These are phyloP conservation scores for Xylaria telfairii DNA, from an alignment of 495 filamentous ascomycete genomes.

Conservation along the genomic window DNA sequence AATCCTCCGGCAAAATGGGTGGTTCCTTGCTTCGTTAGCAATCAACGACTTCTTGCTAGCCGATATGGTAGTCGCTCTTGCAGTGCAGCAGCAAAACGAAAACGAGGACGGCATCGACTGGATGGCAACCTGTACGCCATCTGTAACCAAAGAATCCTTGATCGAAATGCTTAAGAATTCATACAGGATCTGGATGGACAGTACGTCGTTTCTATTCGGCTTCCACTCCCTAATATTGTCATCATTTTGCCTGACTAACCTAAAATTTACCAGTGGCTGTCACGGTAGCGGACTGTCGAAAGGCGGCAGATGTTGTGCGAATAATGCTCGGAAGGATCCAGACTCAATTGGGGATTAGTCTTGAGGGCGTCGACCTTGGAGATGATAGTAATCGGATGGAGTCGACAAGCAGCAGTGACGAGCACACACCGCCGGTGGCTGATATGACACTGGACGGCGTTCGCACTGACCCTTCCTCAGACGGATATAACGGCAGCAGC, in stretches of 20 bases:
- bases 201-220: constrained; percentile 24
- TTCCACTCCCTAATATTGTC: not conserved
- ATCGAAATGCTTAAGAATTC: constrained; percentile 37
- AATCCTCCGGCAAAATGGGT: constrained; percentile 43
- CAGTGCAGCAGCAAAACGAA: constrained; percentile 44
- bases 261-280: constrained; percentile 24
- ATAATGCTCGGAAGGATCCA: constrained; percentile 35
- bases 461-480: constrained; percentile 23
- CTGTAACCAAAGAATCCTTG: constrained; percentile 38
- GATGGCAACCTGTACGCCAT: constrained; percentile 32
- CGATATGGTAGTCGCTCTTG: constrained; percentile 52
- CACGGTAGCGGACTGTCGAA: constrained; percentile 30
- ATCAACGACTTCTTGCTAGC: constrained; percentile 58
- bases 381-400: constrained; percentile 1
- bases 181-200: constrained; percentile 39
- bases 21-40: constrained; percentile 50
- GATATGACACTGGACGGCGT: constrained; percentile 20
- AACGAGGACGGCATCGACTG: constrained; percentile 35
- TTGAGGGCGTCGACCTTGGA: not conserved
- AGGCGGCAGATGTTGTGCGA: constrained; percentile 33
- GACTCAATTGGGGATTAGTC: constrained; percentile 23
- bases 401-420: constrained; percentile 21
- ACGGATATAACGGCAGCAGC: constrained; percentile 16
- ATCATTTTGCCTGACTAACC: not conserved
- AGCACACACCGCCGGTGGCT: constrained; percentile 20